phyloP scores from a whole-genome alignment of 1,139 yeast genomes.

The Suhomyces terraborum region DNA sequence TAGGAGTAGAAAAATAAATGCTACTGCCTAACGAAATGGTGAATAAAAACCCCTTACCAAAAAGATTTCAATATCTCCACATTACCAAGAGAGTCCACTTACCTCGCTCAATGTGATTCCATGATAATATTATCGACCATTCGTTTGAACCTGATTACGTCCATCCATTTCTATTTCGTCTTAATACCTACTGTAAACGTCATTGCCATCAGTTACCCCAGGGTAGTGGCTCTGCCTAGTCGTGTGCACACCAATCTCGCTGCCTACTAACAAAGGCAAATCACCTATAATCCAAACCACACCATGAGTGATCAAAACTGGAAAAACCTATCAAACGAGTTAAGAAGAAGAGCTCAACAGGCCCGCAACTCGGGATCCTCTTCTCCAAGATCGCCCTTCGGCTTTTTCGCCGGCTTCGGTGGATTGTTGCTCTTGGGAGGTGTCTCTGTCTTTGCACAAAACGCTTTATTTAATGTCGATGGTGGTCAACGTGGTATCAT shows the following conservation, averaged over 20 bases:
- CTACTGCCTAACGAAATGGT: too few relatives aligned
- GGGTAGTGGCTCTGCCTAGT: too few relatives aligned
- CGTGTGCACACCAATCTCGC: neutral
- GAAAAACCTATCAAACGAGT: slow-evolving; percentile 66
- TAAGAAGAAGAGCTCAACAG: slow-evolving; percentile 63
- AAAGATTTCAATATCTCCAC: too few relatives aligned
- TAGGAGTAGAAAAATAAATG: too few relatives aligned
- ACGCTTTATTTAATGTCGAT: slow-evolving; percentile 89
- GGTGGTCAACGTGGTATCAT: slow-evolving; percentile 99
- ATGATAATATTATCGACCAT: neutral
- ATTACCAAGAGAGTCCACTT: too few relatives aligned
- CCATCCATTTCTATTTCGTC: neutral
- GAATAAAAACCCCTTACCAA: too few relatives aligned
- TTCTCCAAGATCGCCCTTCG: slow-evolving; percentile 55
- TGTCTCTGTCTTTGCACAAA: slow-evolving; percentile 64
- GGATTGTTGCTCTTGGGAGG: slow-evolving; percentile 77
- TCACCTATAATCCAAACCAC: slow-evolving; percentile 2
- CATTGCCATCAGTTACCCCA: neutral
- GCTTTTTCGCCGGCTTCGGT: slow-evolving; percentile 75
- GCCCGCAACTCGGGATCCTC: slow-evolving; percentile 44
- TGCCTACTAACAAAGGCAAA: slow-evolving; percentile 7
- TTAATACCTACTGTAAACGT: neutral
- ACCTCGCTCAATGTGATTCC: too few relatives aligned
- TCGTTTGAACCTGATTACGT: neutral
- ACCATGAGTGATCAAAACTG: slow-evolving; percentile 59